phyloP scores from a whole-genome alignment of 1,284 basidiomycete genomes.

The Naganishia sp. region DNA sequence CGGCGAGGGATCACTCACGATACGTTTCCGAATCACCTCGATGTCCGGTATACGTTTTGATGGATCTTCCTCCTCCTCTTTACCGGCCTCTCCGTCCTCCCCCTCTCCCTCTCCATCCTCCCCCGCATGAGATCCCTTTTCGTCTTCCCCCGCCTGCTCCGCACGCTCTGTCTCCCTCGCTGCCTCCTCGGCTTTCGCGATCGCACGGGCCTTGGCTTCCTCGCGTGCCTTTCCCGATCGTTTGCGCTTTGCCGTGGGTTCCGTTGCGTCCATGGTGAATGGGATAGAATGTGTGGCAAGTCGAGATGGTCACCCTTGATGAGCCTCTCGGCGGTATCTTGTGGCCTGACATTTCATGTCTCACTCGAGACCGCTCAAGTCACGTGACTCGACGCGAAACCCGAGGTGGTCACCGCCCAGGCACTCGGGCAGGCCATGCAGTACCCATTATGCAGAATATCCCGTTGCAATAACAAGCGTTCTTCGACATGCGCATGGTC shows the following conservation, averaged over 20 bases:
- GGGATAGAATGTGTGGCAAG: neutral
- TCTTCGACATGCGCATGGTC: too few species aligned
- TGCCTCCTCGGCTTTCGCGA: conserved; percentile 33
- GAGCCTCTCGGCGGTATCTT: too few species aligned
- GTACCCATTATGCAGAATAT: too few species aligned
- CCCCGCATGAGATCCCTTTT: neutral
- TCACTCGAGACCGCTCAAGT: too few species aligned
- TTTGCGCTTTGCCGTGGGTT: conserved; percentile 43
- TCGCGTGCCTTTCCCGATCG: conserved; percentile 51
- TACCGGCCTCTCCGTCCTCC: neutral
- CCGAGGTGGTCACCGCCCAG: too few species aligned
- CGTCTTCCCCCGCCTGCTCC: neutral
- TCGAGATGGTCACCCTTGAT: too few species aligned
- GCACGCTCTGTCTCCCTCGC: neutral
- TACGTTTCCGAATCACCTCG: conserved; percentile 41
- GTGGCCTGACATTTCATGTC: too few species aligned
- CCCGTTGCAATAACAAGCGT: too few species aligned
- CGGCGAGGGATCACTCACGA: conserved; percentile 38
- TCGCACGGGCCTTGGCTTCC: conserved; percentile 46
- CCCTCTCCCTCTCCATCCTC: neutral
- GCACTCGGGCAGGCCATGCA: too few species aligned
- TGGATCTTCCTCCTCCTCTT: conserved; percentile 6
- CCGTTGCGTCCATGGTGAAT: neutral
- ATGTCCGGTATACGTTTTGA: conserved; percentile 35
- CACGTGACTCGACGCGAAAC: too few species aligned